Evolutionary conservation across 495 filamentous ascomycete species (phyloP), one percentile per base, ranked within the genome.

Genomic region (Lasiosphaeria hispida): DNA sequence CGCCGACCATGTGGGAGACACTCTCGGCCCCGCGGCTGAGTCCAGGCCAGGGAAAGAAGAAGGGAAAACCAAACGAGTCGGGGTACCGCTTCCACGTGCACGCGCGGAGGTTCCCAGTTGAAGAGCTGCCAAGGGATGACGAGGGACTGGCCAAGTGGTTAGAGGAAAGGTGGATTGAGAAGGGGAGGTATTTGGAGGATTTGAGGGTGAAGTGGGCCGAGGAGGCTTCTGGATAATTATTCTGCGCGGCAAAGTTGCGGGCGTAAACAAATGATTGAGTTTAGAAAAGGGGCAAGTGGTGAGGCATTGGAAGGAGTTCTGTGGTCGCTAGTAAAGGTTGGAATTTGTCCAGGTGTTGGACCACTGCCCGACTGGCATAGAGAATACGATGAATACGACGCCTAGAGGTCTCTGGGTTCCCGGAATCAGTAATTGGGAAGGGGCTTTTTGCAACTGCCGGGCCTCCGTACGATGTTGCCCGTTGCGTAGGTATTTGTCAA

Each of bases 71-170:
- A 9, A 51, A 58, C 0, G 62, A 58, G 2, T 37, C 54, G 14
- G 74, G 72, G 19, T 77, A 72, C 56, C 73, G 63, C 44, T 84
- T 85, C 61, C 77, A 82, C 59, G 72, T 82, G 6, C 76, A 83
- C 61, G 71, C 75, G 9, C 71, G 78, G 30, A 67, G 80, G 34
- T 77, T 79, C 58, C 63, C 68, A 11, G 48, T 82, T 10, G 72
- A 71, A 14, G 71, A 78, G 10, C 65, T 84, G 15, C 78, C 80
- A 11, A 47, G 74, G 5, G 74, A 75, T 36, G 75, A 73, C 11
- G 77, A 74, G 39, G 69, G 61, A 17, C 56, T 84, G 23, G 72
- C 72, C 5, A 69, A 71, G 48, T 85, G 82, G 82, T 63, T 85
- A 13, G 79, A 83, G 60, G 70, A 73, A 38, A 61, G 77, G 38